Evolutionary conservation across 768 basidiomycete species (phyloP).

Genomic region (Pleurotus citrinopileatus): DNA sequence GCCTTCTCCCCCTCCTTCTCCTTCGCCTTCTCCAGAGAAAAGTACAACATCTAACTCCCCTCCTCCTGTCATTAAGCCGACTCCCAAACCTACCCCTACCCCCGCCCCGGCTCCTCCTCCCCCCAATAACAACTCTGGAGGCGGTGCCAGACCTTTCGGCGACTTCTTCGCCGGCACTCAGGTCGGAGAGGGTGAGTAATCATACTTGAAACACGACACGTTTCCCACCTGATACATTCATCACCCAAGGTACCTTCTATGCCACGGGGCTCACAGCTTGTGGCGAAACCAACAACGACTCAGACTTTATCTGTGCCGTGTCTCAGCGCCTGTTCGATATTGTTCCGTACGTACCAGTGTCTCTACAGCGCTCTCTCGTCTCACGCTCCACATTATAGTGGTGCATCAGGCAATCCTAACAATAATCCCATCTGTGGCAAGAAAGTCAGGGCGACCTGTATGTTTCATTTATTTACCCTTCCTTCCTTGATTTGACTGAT

Average conservation of each 20-base stretch:
- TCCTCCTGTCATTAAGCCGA: not conserved
- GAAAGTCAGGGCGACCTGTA: slow-evolving; percentile 47
- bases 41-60: not conserved
- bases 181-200: slow-evolving; percentile 39
- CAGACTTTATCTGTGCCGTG: slow-evolving; percentile 56
- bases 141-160: slow-evolving; percentile 7
- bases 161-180: slow-evolving; percentile 47
- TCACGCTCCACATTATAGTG: slow-evolving; percentile 31
- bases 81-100: slow-evolving; percentile 1
- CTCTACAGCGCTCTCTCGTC: not conserved
- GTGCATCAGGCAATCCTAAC: slow-evolving; percentile 67
- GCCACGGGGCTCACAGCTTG: slow-evolving; percentile 62
- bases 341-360: slow-evolving; percentile 48
- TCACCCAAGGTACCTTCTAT: slow-evolving; percentile 48
- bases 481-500: slow-evolving; percentile 7
- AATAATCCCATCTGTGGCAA: slow-evolving; percentile 68
- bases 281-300: slow-evolving; percentile 51
- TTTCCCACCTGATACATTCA: not conserved
- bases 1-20: slow-evolving; percentile 13
- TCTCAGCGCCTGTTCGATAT: slow-evolving; percentile 53
- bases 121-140: slow-evolving; percentile 11
- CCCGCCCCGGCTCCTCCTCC: slow-evolving; percentile 4
- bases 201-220: not conserved
- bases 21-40: slow-evolving; percentile 10
- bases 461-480: slow-evolving; percentile 18